Evolutionary conservation across 176 grass and related monocot species (phyloP).

Genomic region (Pontederia paniculata): DNA sequence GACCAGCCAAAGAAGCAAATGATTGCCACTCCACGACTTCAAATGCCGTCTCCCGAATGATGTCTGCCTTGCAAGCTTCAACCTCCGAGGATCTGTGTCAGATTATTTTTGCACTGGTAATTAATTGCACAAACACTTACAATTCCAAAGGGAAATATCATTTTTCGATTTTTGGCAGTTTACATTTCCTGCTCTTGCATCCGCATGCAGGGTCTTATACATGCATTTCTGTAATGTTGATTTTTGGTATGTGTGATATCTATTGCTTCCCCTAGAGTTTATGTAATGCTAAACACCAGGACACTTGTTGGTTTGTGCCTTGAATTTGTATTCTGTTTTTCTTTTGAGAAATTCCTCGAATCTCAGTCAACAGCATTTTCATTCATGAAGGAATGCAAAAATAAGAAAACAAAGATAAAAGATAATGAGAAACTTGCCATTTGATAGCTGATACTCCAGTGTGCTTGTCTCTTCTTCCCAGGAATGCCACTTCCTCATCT

Average conservation of each 20-base stretch:
- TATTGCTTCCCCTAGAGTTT: background rate
- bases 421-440: background rate
- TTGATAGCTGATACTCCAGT: background rate
- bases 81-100: constrained; percentile 13
- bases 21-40: constrained; percentile 2
- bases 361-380: background rate
- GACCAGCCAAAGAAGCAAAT: constrained; percentile 1
- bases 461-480: constrained; percentile 20
- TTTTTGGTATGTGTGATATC: background rate
- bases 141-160: background rate
- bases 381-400: background rate
- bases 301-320: too few species aligned
- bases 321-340: too few species aligned
- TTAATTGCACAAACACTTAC: background rate
- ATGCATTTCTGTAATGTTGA: too few species aligned
- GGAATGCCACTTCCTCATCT: constrained; percentile 14
- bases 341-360: background rate
- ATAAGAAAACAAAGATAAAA: background rate
- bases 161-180: background rate
- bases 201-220: too few species aligned
- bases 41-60: constrained; percentile 12
- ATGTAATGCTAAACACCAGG: too few species aligned
- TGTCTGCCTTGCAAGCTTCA: constrained; percentile 1
- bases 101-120: background rate
- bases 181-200: too few species aligned